Percentiles rank a stretch among this genome's conserved stretches.
phyloP scores from a whole-genome alignment of 2,329 filamentous ascomycete genomes.

The Fusarium concolor region DNA sequence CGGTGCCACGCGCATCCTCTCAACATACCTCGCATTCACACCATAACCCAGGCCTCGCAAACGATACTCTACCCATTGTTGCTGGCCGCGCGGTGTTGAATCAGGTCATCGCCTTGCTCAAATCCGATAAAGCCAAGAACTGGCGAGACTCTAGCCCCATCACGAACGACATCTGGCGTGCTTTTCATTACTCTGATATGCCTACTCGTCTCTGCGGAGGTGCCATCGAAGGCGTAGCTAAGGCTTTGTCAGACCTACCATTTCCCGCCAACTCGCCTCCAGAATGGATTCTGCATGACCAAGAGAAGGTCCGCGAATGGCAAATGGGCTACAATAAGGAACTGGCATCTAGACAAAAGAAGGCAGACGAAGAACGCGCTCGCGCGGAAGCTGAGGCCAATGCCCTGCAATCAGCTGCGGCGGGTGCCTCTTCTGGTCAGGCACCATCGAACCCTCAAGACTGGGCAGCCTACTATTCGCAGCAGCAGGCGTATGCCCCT shows the following conservation, averaged over 20 bases:
- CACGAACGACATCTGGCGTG: constrained; percentile 49
- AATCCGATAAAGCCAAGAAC: constrained; percentile 56
- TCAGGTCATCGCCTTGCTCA: constrained; percentile 57
- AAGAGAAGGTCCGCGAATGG: constrained; percentile 64
- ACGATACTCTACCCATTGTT: constrained; percentile 48
- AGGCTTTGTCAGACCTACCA: constrained; percentile 57
- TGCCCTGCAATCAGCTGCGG: constrained; percentile 42
- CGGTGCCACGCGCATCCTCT: constrained; percentile 26
- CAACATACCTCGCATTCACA: constrained; percentile 24
- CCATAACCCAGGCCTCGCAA: constrained; percentile 11
- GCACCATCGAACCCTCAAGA: constrained; percentile 47
- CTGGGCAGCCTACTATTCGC: constrained; percentile 57
- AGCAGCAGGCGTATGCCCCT: constrained; percentile 56
- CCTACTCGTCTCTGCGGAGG: constrained; percentile 57
- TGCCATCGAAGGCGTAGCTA: constrained; percentile 57
- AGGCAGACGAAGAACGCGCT: constrained; percentile 54
- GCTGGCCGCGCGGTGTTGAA: constrained; percentile 54
- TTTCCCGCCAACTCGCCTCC: constrained; percentile 65
- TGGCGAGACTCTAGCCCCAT: constrained; percentile 58
- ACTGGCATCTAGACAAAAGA: constrained; percentile 53
- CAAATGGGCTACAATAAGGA: constrained; percentile 61
- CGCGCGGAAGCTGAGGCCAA: constrained; percentile 51
- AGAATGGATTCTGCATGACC: constrained; percentile 61
- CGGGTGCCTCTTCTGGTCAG: constrained; percentile 33
- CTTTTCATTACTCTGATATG: constrained; percentile 57